Evolutionary conservation across 108 stramenopile species (phyloP).

Genomic region (Parmales sp.): DNA sequence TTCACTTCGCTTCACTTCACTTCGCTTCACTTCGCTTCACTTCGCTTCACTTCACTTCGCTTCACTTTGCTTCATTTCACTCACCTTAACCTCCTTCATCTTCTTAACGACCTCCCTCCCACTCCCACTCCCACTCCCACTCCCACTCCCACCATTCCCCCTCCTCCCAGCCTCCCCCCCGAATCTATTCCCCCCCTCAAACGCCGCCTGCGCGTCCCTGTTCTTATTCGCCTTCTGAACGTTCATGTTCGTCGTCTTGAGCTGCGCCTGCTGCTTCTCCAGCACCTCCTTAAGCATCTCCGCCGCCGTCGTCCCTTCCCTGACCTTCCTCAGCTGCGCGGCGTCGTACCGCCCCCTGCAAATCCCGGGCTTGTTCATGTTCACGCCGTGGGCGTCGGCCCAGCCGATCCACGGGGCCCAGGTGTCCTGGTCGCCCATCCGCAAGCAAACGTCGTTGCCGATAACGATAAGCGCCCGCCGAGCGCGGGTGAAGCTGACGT

Average conservation of each 20-base stretch:
- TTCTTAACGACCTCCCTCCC: neutral
- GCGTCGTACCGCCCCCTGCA: constrained; percentile 79
- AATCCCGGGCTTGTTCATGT: constrained; percentile 76
- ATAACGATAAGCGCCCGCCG: constrained; percentile 81
- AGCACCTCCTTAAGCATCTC: constrained; percentile 84
- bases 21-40: no score
- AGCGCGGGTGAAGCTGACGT: constrained; percentile 97
- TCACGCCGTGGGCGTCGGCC: constrained; percentile 80
- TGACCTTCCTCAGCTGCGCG: constrained; percentile 78
- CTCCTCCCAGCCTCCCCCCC: no score
- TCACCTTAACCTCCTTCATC: no score
- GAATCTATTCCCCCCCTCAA: constrained; percentile 4
- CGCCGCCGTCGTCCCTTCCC: constrained; percentile 82
- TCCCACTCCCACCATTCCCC: neutral
- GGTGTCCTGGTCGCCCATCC: constrained; percentile 75
- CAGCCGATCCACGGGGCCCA: constrained; percentile 78
- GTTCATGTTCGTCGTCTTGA: constrained; percentile 62
- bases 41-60: no score
- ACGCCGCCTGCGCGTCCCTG: constrained; percentile 5
- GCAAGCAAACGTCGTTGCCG: constrained; percentile 78
- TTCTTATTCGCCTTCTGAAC: constrained; percentile 70
- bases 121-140: neutral
- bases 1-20: no score
- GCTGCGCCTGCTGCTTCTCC: constrained; percentile 73
- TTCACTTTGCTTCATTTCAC: no score